phyloP scores from a whole-genome alignment of 2,329 filamentous ascomycete genomes.

The Pseudopithomyces maydicus region DNA sequence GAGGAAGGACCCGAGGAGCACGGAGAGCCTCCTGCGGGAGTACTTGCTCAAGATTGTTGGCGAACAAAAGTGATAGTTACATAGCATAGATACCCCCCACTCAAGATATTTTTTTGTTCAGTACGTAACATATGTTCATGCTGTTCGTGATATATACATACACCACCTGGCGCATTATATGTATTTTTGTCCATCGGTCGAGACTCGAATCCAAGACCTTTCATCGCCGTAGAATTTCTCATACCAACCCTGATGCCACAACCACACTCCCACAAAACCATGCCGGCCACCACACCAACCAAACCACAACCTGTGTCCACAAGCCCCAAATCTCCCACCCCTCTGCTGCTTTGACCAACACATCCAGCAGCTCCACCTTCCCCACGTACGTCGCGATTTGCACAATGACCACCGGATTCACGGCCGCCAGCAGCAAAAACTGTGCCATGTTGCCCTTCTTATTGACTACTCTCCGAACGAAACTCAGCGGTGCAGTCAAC shows the following conservation, averaged over 20 bases:
- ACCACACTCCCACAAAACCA: slow-evolving; percentile 68
- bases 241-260: slow-evolving; percentile 30
- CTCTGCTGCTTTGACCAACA: slow-evolving; percentile 76
- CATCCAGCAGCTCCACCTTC: slow-evolving; percentile 51
- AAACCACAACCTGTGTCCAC: slow-evolving; percentile 88
- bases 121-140: neutral
- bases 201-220: neutral
- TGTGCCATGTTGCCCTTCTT: slow-evolving; percentile 16
- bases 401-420: slow-evolving; percentile 42
- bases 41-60: slow-evolving; percentile 36
- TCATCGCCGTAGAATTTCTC: neutral
- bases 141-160: neutral
- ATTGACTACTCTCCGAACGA: slow-evolving; percentile 55
- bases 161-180: neutral
- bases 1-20: slow-evolving; percentile 48
- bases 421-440: slow-evolving; percentile 25
- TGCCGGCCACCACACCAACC: slow-evolving; percentile 94
- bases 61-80: slow-evolving; percentile 10
- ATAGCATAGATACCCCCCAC: slow-evolving; percentile 30
- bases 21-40: slow-evolving; percentile 45
- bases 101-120: slow-evolving; percentile 3
- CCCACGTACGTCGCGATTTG: slow-evolving; percentile 28
- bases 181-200: neutral
- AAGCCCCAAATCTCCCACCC: slow-evolving; percentile 89
- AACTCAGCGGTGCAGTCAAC: slow-evolving; percentile 78